phyloP scores from a whole-genome alignment of 257 asterid genomes.

The Oldenlandia corymbosa region DNA sequence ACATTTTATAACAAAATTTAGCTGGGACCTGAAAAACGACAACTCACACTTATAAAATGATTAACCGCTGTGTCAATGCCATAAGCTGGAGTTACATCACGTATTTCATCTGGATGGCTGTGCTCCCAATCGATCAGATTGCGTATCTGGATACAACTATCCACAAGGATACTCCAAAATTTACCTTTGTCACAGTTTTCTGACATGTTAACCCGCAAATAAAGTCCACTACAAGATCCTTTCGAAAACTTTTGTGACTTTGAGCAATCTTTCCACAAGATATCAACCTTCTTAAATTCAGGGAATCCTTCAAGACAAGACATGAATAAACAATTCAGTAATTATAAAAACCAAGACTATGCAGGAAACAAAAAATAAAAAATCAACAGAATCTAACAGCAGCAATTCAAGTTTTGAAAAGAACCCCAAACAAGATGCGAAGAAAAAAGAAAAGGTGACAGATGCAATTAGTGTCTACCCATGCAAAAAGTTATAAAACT shows the following conservation, averaged over 20 bases:
- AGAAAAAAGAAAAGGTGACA: not conserved
- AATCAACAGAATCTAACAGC: not conserved
- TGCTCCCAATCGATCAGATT: conserved; percentile 85
- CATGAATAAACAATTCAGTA: not conserved
- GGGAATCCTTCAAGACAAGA: conserved; percentile 44
- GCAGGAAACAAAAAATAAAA: too few relatives aligned
- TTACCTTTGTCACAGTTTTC: conserved; percentile 49
- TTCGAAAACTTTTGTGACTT: conserved; percentile 29
- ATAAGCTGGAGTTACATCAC: conserved; percentile 49
- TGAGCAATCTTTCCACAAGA: conserved; percentile 70
- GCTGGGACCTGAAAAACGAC: not conserved
- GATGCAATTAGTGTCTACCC: not conserved
- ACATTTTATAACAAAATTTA: not conserved
- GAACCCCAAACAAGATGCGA: not conserved
- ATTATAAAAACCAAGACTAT: not conserved
- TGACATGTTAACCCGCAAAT: conserved; percentile 58
- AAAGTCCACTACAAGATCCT: conserved; percentile 49
- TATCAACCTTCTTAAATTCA: conserved; percentile 77
- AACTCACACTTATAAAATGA: conserved; percentile 66
- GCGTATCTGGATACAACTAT: conserved; percentile 51
- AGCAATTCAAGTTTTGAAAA: too few relatives aligned
- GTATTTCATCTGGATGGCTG: conserved; percentile 84
- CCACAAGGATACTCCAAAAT: conserved; percentile 65
- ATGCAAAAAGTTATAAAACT: not conserved
- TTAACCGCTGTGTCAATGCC: conserved; percentile 69